Conservation (phyloP, 441 rosid genomes). For the Erodium moschatum region DNA sequence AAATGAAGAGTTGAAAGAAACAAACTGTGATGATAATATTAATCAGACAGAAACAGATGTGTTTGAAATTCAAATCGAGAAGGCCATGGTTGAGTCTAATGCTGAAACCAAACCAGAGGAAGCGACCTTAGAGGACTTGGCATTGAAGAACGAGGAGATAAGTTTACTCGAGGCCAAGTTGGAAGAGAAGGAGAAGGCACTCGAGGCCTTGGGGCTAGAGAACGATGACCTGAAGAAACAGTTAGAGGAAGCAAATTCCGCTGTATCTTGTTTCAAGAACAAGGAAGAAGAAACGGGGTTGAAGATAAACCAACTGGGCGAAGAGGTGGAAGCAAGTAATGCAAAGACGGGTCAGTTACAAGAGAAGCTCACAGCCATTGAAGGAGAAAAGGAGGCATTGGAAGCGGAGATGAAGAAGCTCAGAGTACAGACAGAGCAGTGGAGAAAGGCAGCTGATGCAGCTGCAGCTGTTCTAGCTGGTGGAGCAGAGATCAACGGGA, state of each 20-base stretch:
- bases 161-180: conserved; percentile 41
- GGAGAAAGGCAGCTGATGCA: conserved; percentile 55
- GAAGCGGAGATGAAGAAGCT: conserved; percentile 81
- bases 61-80: too few species aligned
- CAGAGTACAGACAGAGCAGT: conserved; percentile 82
- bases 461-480: conserved; percentile 54
- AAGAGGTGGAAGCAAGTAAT: conserved; percentile 56
- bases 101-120: background rate
- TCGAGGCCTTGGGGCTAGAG: conserved; percentile 35
- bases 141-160: conserved; percentile 48
- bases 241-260: conserved; percentile 34
- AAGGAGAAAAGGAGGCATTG: conserved; percentile 48
- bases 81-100: too few species aligned
- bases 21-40: conserved; percentile 4
- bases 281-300: conserved; percentile 43
- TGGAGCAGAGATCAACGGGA: conserved; percentile 44
- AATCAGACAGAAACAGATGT: too few species aligned
- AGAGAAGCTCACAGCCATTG: conserved; percentile 46
- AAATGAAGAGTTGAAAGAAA: conserved; percentile 11
- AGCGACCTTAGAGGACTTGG: conserved; percentile 28
- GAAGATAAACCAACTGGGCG: conserved; percentile 36
- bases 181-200: conserved; percentile 54
- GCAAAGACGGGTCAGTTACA: conserved; percentile 34
- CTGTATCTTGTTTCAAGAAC: conserved; percentile 31
- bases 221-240: conserved; percentile 51